Conservation (phyloP, 1,284 basidiomycete species). For the Tilletiopsis washingtonensis region DNA sequence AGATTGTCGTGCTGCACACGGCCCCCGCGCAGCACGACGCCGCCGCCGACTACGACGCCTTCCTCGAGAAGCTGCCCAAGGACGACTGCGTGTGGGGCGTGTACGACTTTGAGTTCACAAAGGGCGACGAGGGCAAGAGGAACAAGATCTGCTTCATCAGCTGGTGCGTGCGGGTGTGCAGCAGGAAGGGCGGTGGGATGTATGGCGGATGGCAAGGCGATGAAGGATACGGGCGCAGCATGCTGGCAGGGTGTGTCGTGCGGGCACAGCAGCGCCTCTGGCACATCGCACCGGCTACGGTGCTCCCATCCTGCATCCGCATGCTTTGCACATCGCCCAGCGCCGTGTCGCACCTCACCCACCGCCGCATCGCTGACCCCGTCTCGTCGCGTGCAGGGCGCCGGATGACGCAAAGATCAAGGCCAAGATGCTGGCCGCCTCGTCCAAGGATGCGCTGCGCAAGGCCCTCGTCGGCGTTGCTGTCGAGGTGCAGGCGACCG, state of each 20-base stretch:
- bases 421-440: conserved; percentile 89
- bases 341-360: too few species aligned
- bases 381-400: conserved; percentile 56
- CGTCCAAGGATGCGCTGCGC: conserved; percentile 79
- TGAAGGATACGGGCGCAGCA: too few species aligned
- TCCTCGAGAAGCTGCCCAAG: conserved; percentile 68
- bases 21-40: conserved; percentile 36
- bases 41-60: conserved; percentile 63
- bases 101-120: conserved; percentile 83
- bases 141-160: conserved; percentile 83
- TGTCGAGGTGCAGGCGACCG: conserved; percentile 80
- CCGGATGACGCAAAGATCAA: conserved; percentile 81
- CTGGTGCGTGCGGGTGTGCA: conserved; percentile 56
- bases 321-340: too few species aligned
- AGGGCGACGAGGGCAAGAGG: conserved; percentile 67
- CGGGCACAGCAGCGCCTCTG: too few species aligned
- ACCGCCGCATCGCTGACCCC: neutral
- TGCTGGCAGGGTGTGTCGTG: too few species aligned
- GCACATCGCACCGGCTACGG: too few species aligned
- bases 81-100: conserved; percentile 77
- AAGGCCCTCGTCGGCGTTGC: conserved; percentile 63
- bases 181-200: too few species aligned
- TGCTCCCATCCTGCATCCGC: too few species aligned
- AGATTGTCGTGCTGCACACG: conserved; percentile 50
- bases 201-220: too few species aligned